Percentiles rank a stretch among this genome's conserved stretches.
These are phyloP conservation scores for Tetrapyrgos nigripes DNA, from an alignment of 1,284 basidiomycete genomes.

Conservation along the genomic window DNA sequence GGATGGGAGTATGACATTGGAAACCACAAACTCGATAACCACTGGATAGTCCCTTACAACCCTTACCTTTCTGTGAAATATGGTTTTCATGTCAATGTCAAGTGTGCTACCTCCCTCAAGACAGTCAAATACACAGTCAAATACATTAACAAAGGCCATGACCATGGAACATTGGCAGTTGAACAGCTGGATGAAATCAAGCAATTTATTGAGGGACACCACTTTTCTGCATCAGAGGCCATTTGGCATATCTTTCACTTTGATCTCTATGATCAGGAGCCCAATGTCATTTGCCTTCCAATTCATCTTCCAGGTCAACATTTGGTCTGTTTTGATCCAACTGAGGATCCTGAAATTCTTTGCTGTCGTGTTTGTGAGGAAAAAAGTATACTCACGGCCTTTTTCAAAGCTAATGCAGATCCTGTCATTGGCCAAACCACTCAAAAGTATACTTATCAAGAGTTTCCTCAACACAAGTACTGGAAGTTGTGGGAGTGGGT, in stretches of 20 bases:
- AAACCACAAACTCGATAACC: slow-evolving; percentile 31
- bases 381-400: slow-evolving; percentile 43
- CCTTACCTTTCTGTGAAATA: slow-evolving; percentile 36
- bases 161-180: slow-evolving; percentile 40
- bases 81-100: slow-evolving; percentile 31
- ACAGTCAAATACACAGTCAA: slow-evolving; percentile 52
- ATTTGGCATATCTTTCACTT: slow-evolving; percentile 40
- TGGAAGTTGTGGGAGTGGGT: slow-evolving; percentile 34
- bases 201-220: slow-evolving; percentile 35
- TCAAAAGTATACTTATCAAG: slow-evolving; percentile 42
- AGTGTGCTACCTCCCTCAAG: slow-evolving; percentile 36
- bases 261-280: slow-evolving; percentile 36
- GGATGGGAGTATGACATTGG: slow-evolving; percentile 32
- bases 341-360: slow-evolving; percentile 32
- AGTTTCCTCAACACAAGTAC: slow-evolving; percentile 38
- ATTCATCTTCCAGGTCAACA: slow-evolving; percentile 46
- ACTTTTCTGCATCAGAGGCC: slow-evolving; percentile 36
- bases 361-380: slow-evolving; percentile 27
- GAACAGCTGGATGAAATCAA: slow-evolving; percentile 36
- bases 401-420: slow-evolving; percentile 46
- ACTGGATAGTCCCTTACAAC: too few relatives aligned
- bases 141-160: slow-evolving; percentile 54
- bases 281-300: slow-evolving; percentile 43
- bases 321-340: slow-evolving; percentile 37
- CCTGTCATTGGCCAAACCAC: slow-evolving; percentile 28